Base-by-base conservation (phyloP, 495 filamentous ascomycete genomes). In the Talaromyces thailandensis region DNA sequence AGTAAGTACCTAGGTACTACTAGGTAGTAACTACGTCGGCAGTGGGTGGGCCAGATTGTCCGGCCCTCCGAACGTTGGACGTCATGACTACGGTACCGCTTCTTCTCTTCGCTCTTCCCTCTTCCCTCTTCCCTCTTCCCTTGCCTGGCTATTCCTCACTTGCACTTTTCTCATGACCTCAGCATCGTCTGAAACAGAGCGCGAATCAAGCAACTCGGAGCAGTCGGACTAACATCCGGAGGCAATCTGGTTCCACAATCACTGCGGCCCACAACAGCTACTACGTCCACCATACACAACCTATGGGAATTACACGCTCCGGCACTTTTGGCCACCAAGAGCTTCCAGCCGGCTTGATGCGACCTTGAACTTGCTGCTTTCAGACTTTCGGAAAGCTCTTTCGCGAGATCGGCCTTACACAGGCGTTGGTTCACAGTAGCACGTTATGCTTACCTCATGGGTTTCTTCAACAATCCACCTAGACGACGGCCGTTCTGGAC, bases 81-180 rank as follows among this genome's bases (percentile, higher is more conserved):
- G 50, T 52, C 50, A 52, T 52, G 50, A 52, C 50, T 52, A 52
- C 35, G n/a, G n/a, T n/a, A n/a, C n/a, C n/a, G n/a, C n/a, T n/a
- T n/a, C n/a, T n/a, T n/a, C 35, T 40, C 35, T 40, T 40, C 35
- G 4, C 35, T 35, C 35, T 40, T 6, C 14, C 14, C 35, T 40
- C n/a, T n/a, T 29, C 3, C 35, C 35, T 40, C 35, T 40, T 40
- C 35, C 6, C 35, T 35, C 35, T 40, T 6, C 14, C 14, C 35
- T 40, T 12, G 9, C 14, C 35, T 40, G 3, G 9, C 9, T 35
- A 3, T 12, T 3, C 6, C 0, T 35, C 3, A 35, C 31, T 28
- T n/a, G n/a, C n/a, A n/a, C n/a, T n/a, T n/a, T n/a, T n/a, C n/a
- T 12, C 40, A 48, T 16, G 40, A 48, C 40, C 40, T 51, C 48